Percentiles rank a stretch among this genome's conserved stretches.
Conservation (phyloP, 2,329 filamentous ascomycete genomes). For the Pyricularia sp. region DNA sequence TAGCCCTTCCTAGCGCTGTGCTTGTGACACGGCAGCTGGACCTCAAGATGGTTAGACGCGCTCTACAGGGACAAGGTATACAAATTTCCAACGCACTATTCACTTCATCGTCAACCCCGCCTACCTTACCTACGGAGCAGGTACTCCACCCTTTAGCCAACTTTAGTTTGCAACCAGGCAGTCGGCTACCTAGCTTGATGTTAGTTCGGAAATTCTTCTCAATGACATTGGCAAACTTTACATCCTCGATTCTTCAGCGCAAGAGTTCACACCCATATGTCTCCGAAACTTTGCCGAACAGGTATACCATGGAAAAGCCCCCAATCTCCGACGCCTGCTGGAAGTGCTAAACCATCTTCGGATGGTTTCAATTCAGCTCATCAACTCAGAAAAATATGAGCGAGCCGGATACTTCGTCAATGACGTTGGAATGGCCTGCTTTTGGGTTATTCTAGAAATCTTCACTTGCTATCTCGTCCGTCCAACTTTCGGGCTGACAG, state of each 20-base stretch:
- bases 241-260: neutral
- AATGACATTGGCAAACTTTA: neutral
- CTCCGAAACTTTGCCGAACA: neutral
- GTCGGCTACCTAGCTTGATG: neutral
- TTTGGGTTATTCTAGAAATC: neutral
- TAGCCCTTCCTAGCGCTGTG: neutral
- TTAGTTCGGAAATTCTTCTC: neutral
- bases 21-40: neutral
- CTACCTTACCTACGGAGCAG: no score
- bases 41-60: neutral
- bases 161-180: neutral
- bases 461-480: neutral
- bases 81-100: neutral
- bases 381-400: neutral
- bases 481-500: neutral
- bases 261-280: neutral
- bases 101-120: neutral
- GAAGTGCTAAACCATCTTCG: neutral
- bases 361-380: neutral
- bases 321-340: neutral
- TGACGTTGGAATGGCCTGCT: neutral
- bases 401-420: neutral
- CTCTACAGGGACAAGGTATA: neutral
- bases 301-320: neutral
- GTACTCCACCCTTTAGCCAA: neutral